Conservation (phyloP, 2,329 filamentous ascomycete species). For the Coniochaeta sp. region DNA sequence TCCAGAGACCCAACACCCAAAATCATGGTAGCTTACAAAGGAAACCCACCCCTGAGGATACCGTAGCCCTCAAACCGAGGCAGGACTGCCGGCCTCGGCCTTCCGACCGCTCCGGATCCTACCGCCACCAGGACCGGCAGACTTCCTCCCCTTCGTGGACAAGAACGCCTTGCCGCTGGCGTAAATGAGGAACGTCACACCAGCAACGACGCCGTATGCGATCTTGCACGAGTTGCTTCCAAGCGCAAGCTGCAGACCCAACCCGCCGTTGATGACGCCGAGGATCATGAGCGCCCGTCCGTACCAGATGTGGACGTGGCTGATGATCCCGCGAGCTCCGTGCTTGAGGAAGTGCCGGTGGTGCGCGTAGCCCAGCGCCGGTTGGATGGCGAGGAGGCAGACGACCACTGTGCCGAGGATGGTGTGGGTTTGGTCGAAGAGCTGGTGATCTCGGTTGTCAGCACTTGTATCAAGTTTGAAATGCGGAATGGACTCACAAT, state of each 20-base stretch:
- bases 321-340: conserved; percentile 40
- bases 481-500: background rate
- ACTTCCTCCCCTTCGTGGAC: background rate
- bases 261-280: conserved; percentile 56
- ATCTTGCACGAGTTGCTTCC: conserved; percentile 35
- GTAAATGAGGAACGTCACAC: conserved; percentile 40
- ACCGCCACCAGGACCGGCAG: background rate
- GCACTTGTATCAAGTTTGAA: too few relatives aligned
- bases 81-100: background rate
- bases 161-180: conserved; percentile 21
- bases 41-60: too few relatives aligned
- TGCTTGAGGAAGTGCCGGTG: conserved; percentile 45
- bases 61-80: too few relatives aligned
- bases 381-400: conserved; percentile 48
- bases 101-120: background rate
- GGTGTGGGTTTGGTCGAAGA: conserved; percentile 46
- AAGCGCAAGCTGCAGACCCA: conserved; percentile 46
- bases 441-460: conserved; percentile 36
- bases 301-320: conserved; percentile 55
- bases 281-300: conserved; percentile 51
- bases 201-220: conserved; percentile 50
- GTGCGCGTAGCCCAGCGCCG: conserved; percentile 50
- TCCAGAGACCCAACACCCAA: too few relatives aligned
- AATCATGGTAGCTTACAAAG: too few relatives aligned
- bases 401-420: conserved; percentile 49